A percentile compares a stretch with the other conserved stretches of the same genome.
phyloP scores from a whole-genome alignment of 345 rosid species.

The Chamaenerion angustifolium region DNA sequence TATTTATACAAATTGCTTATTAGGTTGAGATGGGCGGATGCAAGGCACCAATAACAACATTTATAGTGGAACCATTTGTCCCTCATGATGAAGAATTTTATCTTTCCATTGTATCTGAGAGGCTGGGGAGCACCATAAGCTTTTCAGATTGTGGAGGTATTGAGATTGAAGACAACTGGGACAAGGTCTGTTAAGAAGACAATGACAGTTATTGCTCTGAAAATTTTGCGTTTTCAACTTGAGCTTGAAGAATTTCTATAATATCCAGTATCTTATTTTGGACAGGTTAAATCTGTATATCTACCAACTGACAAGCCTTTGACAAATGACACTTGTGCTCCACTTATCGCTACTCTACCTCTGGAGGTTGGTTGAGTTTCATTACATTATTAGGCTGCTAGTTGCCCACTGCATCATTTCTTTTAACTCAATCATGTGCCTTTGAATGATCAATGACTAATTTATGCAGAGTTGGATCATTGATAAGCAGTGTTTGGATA shows the following conservation, averaged over 20 bases:
- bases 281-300: constrained; percentile 71
- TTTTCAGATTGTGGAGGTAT: constrained; percentile 97
- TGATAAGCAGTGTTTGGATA: too few species aligned
- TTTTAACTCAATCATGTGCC: too few species aligned
- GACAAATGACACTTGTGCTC: constrained; percentile 70
- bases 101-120: constrained; percentile 73
- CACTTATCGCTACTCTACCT: constrained; percentile 90
- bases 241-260: background rate
- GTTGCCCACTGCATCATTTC: too few species aligned
- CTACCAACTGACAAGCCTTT: constrained; percentile 63
- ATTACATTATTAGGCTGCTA: background rate
- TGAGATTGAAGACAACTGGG: constrained; percentile 99
- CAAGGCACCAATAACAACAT: constrained; percentile 83
- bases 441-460: too few species aligned
- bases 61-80: constrained; percentile 88
- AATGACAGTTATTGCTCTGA: background rate
- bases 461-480: too few species aligned
- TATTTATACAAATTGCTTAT: background rate
- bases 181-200: constrained; percentile 36
- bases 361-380: constrained; percentile 41
- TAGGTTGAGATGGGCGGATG: constrained; percentile 94
- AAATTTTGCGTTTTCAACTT: background rate
- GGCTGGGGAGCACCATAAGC: constrained; percentile 79
- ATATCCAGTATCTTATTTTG: background rate
- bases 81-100: constrained; percentile 86